Base-by-base conservation (phyloP, 306 rosid species). In the Quercus suber region DNA sequence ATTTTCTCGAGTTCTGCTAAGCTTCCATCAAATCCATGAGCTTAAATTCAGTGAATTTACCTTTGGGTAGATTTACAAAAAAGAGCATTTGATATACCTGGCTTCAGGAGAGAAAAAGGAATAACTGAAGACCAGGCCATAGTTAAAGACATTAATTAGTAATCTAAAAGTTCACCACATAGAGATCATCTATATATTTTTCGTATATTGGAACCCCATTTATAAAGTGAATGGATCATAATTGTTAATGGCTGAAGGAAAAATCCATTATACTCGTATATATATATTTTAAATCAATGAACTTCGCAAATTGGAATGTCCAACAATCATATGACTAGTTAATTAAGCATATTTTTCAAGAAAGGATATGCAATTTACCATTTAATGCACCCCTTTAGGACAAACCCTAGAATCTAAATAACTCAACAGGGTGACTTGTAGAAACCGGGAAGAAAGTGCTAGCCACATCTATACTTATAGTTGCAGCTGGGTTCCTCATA, bases 1-100 rank as follows among this genome's bases (percentile, higher is more conserved):
- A 90, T 79, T 79, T 91, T 96, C 90, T 96, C 92, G 84, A 96
- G 89, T 69, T 96, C 99, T 91, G 99, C 96, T 87, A 96, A 93
- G 90, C 99, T 93, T 96, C 97, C 99, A 96, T 93, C 89, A 91
- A 96, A 96, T 80, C 96, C 97, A 96, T 89, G 94, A 96, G 98
- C 91, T 87, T 95, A 96, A 89, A 87, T 91, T 96, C 97, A 93
- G 95, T 93, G 80, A 96, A 90, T 88, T 93, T 91, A 88, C 87
- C 89, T 85, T 89, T 90, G 89, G 89, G 84, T 81, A 82, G 90
- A 89, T 90, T 87, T 86, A 90, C 88, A 89, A 93, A 90, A 91
- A 92, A 92, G 91, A 91, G 92, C 94, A 95, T 93, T 91, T 89
- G 89, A 92, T 86, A 89, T 79, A 87, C 96, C 98, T 87, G 93